Conservation (phyloP, 768 basidiomycete genomes). For the Russula lepida region DNA sequence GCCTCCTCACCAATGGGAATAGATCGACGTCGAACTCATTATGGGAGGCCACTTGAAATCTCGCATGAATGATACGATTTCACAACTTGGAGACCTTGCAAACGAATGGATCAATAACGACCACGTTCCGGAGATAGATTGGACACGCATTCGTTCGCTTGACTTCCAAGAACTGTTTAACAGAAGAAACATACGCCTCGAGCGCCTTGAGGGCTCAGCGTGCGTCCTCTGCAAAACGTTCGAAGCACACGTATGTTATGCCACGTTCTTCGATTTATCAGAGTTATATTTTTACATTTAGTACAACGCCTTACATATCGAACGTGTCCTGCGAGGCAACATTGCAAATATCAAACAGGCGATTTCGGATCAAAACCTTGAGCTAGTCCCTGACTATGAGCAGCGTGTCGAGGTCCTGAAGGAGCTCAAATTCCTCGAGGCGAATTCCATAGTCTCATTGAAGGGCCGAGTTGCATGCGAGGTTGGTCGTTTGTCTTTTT, state of each 20-base stretch:
- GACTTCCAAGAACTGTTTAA: conserved; percentile 86
- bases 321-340: conserved; percentile 63
- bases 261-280: not conserved
- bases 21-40: conserved; percentile 69
- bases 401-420: conserved; percentile 86
- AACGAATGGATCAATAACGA: conserved; percentile 47
- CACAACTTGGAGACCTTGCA: conserved; percentile 41
- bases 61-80: conserved; percentile 48
- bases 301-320: conserved; percentile 71
- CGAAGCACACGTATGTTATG: conserved; percentile 56
- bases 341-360: conserved; percentile 74
- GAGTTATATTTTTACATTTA: conserved; percentile 28
- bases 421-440: conserved; percentile 88
- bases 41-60: conserved; percentile 57
- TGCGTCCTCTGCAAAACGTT: conserved; percentile 65
- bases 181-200: conserved; percentile 42
- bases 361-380: conserved; percentile 94
- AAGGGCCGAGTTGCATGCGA: conserved; percentile 99
- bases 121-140: conserved; percentile 69
- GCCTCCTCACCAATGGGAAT: conserved; percentile 3
- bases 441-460: conserved; percentile 88
- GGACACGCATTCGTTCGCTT: conserved; percentile 72
- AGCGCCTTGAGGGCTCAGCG: conserved; percentile 34
- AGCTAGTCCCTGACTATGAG: conserved; percentile 94
- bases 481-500: conserved; percentile 35